These are phyloP conservation scores for Tetrapisispora pingtungensis DNA, from an alignment of 805 yeast genomes.

Conservation along the genomic window DNA sequence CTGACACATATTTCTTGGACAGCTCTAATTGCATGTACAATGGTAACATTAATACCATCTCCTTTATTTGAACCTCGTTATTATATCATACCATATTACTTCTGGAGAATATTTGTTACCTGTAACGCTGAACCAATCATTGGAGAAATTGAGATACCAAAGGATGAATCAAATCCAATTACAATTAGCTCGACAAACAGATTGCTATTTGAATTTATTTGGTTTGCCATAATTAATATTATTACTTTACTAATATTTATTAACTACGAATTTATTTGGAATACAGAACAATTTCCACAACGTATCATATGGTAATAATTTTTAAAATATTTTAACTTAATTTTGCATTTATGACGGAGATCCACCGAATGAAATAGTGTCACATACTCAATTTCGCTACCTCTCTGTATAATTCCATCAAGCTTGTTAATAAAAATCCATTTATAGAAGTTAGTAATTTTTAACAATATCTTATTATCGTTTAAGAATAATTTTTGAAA, in stretches of 20 bases:
- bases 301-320: constrained; percentile 73
- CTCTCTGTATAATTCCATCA: neutral
- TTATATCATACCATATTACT: constrained; percentile 67
- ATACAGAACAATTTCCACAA: constrained; percentile 47
- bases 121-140: constrained; percentile 30
- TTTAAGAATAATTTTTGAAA: too few species aligned
- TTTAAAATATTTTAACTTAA: too few species aligned
- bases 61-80: constrained; percentile 93
- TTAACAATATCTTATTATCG: too few species aligned
- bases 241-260: constrained; percentile 48
- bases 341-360: neutral
- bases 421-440: neutral
- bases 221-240: constrained; percentile 51
- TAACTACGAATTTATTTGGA: constrained; percentile 58
- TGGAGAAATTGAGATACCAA: constrained; percentile 17
- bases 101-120: constrained; percentile 56
- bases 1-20: constrained; percentile 39
- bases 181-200: constrained; percentile 27
- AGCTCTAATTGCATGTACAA: constrained; percentile 42
- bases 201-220: constrained; percentile 44
- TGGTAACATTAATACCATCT: constrained; percentile 67
- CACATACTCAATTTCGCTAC: neutral
- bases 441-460: too few species aligned
- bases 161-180: constrained; percentile 10
- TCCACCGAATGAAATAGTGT: neutral